These are phyloP conservation scores for Flammula alnicola DNA, from an alignment of 1,284 basidiomycete species.

Conservation along the genomic window DNA sequence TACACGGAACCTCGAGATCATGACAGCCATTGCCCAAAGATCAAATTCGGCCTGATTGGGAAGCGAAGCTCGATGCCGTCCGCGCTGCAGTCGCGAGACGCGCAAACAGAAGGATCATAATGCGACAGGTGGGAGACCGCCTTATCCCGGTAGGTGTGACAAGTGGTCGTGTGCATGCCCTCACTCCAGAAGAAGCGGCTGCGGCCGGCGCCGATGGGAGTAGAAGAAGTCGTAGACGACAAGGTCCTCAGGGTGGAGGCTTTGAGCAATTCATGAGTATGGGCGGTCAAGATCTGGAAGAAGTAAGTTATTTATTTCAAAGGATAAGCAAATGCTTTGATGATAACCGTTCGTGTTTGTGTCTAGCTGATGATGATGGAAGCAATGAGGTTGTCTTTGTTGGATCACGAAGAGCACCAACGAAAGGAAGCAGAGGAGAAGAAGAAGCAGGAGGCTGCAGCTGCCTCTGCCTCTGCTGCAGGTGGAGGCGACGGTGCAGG, in stretches of 20 bases:
- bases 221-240: conserved; percentile 61
- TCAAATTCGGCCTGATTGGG: conserved; percentile 94
- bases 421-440: conserved; percentile 68
- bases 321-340: conserved; percentile 3
- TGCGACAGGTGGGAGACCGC: conserved; percentile 97
- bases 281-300: conserved; percentile 84
- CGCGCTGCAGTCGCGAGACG: conserved; percentile 86
- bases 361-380: conserved; percentile 96
- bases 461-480: conserved; percentile 26
- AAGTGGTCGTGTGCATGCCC: conserved; percentile 73
- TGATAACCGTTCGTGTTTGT: background rate
- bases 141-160: conserved; percentile 97
- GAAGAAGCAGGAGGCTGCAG: conserved; percentile 42
- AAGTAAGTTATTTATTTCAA: conserved; percentile 56
- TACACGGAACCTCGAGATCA: background rate
- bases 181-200: conserved; percentile 60
- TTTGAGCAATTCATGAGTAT: conserved; percentile 69
- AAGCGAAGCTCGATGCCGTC: conserved; percentile 88
- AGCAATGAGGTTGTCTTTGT: conserved; percentile 93
- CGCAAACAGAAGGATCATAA: conserved; percentile 95
- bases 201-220: conserved; percentile 50
- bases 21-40: conserved; percentile 51
- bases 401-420: conserved; percentile 89
- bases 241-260: conserved; percentile 57
- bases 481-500: too few species aligned